These are phyloP conservation scores for Fusarium keratoplasticum DNA, from an alignment of 2,329 filamentous ascomycete genomes.

Conservation along the genomic window DNA sequence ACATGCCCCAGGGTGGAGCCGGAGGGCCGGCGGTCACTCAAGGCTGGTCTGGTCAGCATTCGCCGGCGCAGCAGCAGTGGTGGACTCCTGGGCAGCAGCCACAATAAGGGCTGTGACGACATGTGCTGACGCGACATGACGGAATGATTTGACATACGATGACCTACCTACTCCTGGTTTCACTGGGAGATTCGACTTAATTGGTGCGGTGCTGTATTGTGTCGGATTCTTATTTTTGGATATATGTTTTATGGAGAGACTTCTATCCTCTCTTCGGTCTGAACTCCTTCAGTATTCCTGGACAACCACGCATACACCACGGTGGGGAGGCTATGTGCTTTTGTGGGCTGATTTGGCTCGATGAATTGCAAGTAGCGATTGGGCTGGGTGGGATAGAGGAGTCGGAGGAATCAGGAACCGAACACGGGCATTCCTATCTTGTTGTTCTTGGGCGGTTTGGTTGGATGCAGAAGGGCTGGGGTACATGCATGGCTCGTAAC, in stretches of 20 bases:
- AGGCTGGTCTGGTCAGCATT: slow-evolving; percentile 70
- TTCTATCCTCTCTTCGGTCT: slow-evolving; percentile 39
- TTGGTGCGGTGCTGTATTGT: slow-evolving; percentile 19
- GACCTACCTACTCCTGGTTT: slow-evolving; percentile 15
- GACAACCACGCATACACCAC: slow-evolving; percentile 52
- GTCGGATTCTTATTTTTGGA: slow-evolving; percentile 24
- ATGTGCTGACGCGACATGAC: slow-evolving; percentile 35
- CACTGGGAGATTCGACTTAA: slow-evolving; percentile 20
- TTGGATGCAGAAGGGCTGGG: slow-evolving; percentile 10
- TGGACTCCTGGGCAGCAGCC: slow-evolving; percentile 65
- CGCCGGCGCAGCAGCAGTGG: slow-evolving; percentile 69
- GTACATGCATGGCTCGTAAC: slow-evolving; percentile 32
- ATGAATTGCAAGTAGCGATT: slow-evolving; percentile 50
- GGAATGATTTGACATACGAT: slow-evolving; percentile 35
- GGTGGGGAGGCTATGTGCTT: slow-evolving; percentile 52
- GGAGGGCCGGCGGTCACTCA: slow-evolving; percentile 63
- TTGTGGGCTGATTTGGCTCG: slow-evolving; percentile 44
- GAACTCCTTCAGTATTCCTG: slow-evolving; percentile 47
- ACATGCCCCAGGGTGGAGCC: slow-evolving; percentile 73
- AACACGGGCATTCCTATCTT: slow-evolving; percentile 30
- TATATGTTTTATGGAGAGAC: slow-evolving; percentile 30
- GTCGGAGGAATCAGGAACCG: slow-evolving; percentile 45
- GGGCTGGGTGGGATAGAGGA: slow-evolving; percentile 54
- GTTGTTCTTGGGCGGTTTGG: slow-evolving; percentile 18
- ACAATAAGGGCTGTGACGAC: slow-evolving; percentile 40